Conservation (phyloP, 495 filamentous ascomycete genomes). For the Immersiella caudata region DNA sequence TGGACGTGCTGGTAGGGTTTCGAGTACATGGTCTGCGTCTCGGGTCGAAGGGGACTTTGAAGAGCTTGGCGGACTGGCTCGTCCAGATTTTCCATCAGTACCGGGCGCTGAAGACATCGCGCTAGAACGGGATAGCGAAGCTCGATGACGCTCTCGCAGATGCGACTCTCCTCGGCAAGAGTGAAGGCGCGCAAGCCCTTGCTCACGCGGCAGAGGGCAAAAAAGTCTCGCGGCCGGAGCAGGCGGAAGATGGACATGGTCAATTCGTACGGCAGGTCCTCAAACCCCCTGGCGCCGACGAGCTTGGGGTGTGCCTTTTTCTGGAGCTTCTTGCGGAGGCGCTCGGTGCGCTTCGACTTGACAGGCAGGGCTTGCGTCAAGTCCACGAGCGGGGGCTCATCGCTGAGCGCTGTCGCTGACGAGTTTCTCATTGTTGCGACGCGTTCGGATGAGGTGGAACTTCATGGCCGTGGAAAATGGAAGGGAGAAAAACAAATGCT, state of each 20-base stretch:
- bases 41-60: constrained; percentile 38
- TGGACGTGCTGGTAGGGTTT: constrained; percentile 54
- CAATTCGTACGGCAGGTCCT: constrained; percentile 54
- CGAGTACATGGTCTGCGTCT: constrained; percentile 42
- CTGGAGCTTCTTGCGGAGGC: constrained; percentile 46
- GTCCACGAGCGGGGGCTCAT: constrained; percentile 22
- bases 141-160: constrained; percentile 42
- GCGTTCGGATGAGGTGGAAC: background rate
- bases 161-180: constrained; percentile 38
- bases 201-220: constrained; percentile 43
- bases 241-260: constrained; percentile 46
- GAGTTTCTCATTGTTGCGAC: background rate
- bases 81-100: constrained; percentile 45
- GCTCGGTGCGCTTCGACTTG: constrained; percentile 53
- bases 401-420: background rate
- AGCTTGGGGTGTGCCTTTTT: constrained; percentile 37
- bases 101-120: constrained; percentile 53
- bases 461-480: too few species aligned
- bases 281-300: background rate
- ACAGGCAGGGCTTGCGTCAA: constrained; percentile 39
- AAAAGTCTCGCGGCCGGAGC: constrained; percentile 52
- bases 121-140: constrained; percentile 50
- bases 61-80: constrained; percentile 38
- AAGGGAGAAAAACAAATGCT: background rate
- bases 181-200: constrained; percentile 45